Conservation (phyloP, 352 stramenopile genomes). For the Phytophthora ramorum region DNA sequence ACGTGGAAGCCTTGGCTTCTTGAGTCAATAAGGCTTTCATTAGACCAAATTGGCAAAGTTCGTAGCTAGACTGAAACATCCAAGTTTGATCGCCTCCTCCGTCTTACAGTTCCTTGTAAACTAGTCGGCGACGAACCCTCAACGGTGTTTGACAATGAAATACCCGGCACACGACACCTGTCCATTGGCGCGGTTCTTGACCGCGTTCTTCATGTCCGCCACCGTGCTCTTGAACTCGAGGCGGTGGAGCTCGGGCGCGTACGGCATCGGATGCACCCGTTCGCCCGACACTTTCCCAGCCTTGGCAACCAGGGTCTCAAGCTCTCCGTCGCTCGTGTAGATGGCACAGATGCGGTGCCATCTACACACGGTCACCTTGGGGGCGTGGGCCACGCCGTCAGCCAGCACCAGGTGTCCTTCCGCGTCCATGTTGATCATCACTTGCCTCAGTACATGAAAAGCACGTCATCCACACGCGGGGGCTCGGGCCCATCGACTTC, state of each 20-base stretch:
- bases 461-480: conserved; percentile 94
- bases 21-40: no score
- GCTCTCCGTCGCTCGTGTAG: conserved; percentile 90
- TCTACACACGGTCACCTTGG: conserved; percentile 94
- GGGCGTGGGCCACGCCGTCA: conserved; percentile 94
- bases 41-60: no score
- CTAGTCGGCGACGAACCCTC: no score
- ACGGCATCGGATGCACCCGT: conserved; percentile 93
- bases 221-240: conserved; percentile 93
- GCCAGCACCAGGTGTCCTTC: conserved; percentile 95
- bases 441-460: conserved; percentile 94
- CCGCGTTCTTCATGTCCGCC: conserved; percentile 98
- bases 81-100: no score
- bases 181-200: conserved; percentile 93
- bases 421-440: conserved; percentile 98
- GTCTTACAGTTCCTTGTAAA: no score
- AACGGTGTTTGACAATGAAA: no score
- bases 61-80: no score
- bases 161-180: conserved; percentile 94
- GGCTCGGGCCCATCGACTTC: conserved; percentile 93
- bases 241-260: conserved; percentile 93
- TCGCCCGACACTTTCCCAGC: conserved; percentile 92
- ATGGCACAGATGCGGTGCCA: conserved; percentile 95
- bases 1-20: no score
- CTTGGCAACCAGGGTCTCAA: conserved; percentile 84